Evolutionary conservation across 331 rosid species (phyloP), one percentile per base, ranked within the genome.

Genomic region (Quercus lobata): DNA sequence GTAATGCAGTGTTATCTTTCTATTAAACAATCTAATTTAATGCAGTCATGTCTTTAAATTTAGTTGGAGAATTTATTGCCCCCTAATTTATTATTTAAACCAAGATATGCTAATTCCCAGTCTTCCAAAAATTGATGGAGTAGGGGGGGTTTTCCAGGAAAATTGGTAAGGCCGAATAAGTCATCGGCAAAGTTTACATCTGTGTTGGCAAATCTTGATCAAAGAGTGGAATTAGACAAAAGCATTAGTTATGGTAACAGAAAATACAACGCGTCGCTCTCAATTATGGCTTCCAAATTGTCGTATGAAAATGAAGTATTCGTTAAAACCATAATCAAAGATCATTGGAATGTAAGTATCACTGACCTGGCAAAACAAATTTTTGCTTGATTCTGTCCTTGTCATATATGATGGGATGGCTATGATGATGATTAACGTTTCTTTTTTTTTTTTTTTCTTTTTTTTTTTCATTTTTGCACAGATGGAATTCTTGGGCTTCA

Each of bases 281-380:
- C 96, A 19, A 52, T 89, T 12, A 92, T 94, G 98, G 93, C 97
- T 5, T 77, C 93, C 8, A 91, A 92, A 78, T 18, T 92, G 71
- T 74, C 97, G 0, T 92, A 91, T 49, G 94, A 92, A 83, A 86
- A 84, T 72, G 63, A 80, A 71, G 65, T 78, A 49, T 81, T 84
- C 32, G 22, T 78, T 19, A 17, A 53, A 19, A 60, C 68, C 4
- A 76, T 82, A 0, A 87, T 94, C 52, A 81, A 0, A 18, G 74
- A 84, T 71, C 84, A 80, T 22, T 94, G 98, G 98, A 74, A 88
- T 81, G 94, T 94, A 85, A 72, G 83, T 75, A 30, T 7, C 34
- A 22, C 0, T 32, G 1, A 66, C 15, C 3, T 66, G 49, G 1
- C n/a, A 66, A 66, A 17, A 66, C 1, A 32, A 14, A 32, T 7